These are phyloP conservation scores for Beta corolliflora DNA, from an alignment of 179 eudicot species.

Conservation along the genomic window DNA sequence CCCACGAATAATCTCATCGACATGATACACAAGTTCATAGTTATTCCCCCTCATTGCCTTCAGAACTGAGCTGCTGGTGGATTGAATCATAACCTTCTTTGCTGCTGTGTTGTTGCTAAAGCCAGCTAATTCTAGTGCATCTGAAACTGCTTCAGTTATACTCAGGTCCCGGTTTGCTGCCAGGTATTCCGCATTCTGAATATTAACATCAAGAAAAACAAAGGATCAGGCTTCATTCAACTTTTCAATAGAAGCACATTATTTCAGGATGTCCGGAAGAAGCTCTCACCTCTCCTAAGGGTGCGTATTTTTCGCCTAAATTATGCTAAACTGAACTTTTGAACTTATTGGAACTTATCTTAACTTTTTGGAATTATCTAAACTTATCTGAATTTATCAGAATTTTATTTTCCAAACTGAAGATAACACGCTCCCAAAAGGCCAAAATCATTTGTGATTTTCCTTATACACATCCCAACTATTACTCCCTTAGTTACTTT, in stretches of 20 bases:
- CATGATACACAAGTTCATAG: conserved; percentile 67
- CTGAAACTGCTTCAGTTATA: conserved; percentile 58
- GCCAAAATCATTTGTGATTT: too few species aligned
- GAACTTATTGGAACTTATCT: too few species aligned
- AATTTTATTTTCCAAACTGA: too few species aligned
- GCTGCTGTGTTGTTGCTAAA: conserved; percentile 35
- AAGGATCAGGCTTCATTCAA: conserved; percentile 10
- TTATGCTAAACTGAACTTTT: too few species aligned
- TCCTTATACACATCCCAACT: too few species aligned
- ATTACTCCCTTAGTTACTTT: too few species aligned
- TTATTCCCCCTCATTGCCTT: conserved; percentile 46
- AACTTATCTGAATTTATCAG: too few species aligned
- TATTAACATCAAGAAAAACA: not conserved
- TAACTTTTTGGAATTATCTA: too few species aligned
- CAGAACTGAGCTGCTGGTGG: conserved; percentile 73
- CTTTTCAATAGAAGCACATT: not conserved
- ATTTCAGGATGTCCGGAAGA: not conserved
- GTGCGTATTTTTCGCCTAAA: too few species aligned
- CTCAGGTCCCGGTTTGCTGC: conserved; percentile 59
- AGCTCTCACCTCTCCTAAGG: not conserved
- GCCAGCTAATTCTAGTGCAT: conserved; percentile 53
- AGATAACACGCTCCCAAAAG: too few species aligned
- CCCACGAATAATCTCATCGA: conserved; percentile 62
- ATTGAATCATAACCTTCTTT: conserved; percentile 70
- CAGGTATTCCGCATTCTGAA: conserved; percentile 84